Conservation (phyloP, 345 rosid genomes). For the Passiflora organensis region DNA sequence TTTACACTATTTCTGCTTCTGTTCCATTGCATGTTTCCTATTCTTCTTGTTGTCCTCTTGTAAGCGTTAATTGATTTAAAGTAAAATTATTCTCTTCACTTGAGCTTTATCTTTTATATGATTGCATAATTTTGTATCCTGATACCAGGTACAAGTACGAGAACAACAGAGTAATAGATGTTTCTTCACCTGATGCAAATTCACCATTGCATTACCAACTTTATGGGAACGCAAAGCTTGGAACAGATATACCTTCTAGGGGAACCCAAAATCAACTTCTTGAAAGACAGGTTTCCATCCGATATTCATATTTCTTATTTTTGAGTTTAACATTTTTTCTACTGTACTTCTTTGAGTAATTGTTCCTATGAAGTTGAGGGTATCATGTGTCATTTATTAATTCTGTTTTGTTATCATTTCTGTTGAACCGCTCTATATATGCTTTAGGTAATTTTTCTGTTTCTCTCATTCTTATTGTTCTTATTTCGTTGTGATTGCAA, state of each 20-base stretch:
- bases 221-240: constrained; percentile 68
- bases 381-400: background rate
- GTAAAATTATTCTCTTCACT: background rate
- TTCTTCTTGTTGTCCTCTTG: too few species aligned
- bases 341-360: background rate
- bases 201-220: constrained; percentile 68
- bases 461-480: too few species aligned
- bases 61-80: background rate
- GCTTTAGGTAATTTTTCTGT: constrained; percentile 2
- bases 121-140: too few species aligned
- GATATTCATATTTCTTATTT: background rate
- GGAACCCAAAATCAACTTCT: constrained; percentile 91
- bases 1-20: too few species aligned
- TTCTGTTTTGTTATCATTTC: too few species aligned
- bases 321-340: background rate
- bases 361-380: background rate
- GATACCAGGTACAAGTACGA: constrained; percentile 67
- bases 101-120: background rate
- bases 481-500: constrained; percentile 13
- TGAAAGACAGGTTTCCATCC: constrained; percentile 72
- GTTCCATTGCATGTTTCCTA: too few species aligned
- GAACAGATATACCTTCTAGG: constrained; percentile 54
- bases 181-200: constrained; percentile 62
- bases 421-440: background rate
- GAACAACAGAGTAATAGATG: constrained; percentile 77